Conservation (phyloP, 2,329 filamentous ascomycete species). For the Arachnopeziza araneosa region DNA sequence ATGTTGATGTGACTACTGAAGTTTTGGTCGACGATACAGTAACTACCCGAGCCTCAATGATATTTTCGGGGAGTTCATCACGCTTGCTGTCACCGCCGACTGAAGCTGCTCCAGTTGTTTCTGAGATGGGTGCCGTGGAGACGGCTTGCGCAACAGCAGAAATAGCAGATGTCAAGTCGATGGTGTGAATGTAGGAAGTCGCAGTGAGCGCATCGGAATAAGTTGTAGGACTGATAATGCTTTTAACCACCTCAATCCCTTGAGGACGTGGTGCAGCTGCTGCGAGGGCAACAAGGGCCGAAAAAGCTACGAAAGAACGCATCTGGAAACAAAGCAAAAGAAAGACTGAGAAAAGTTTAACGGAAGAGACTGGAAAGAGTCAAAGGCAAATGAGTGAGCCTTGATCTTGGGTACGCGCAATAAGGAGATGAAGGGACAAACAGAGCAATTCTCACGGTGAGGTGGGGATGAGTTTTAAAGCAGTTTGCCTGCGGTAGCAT, state of each 20-base stretch:
- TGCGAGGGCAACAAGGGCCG: slow-evolving; percentile 13
- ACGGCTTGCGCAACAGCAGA: neutral
- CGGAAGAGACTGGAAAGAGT: neutral
- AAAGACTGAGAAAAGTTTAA: neutral
- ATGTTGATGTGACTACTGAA: neutral
- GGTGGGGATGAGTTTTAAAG: neutral
- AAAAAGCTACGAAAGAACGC: slow-evolving; percentile 8
- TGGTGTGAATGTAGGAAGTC: slow-evolving; percentile 22
- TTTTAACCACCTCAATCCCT: slow-evolving; percentile 8
- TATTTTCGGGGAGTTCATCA: neutral
- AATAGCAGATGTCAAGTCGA: neutral
- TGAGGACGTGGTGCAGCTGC: slow-evolving; percentile 11
- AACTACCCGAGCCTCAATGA: neutral
- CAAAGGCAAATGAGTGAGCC: neutral
- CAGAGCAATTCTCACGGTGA: neutral
- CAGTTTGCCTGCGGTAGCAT: neutral
- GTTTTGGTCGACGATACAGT: neutral
- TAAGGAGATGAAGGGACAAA: neutral
- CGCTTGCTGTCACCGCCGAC: neutral
- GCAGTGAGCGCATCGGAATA: neutral
- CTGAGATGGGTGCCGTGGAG: neutral
- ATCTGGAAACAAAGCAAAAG: slow-evolving; percentile 2
- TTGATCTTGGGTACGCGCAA: neutral
- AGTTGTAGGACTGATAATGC: neutral
- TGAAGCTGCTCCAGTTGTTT: no score